phyloP scores from a whole-genome alignment of 1,284 basidiomycete genomes.

The Leccinum brunneo-olivaceum region DNA sequence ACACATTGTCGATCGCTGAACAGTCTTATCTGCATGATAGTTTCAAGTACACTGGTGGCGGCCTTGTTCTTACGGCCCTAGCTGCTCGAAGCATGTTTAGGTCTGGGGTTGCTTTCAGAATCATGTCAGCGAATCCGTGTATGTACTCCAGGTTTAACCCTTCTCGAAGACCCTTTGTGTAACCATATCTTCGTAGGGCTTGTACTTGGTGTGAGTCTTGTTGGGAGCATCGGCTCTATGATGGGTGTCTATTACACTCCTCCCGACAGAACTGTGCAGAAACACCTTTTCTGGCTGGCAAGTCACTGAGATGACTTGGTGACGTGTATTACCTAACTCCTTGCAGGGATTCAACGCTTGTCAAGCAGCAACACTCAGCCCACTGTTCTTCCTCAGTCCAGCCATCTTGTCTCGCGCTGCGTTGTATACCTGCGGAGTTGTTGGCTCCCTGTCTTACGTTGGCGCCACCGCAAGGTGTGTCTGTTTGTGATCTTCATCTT shows the following conservation, averaged over 20 bases:
- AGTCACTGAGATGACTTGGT: constrained; percentile 24
- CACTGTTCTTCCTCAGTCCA: constrained; percentile 81
- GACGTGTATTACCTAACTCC: constrained; percentile 6
- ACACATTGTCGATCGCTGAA: constrained; percentile 55
- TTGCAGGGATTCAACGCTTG: constrained; percentile 76
- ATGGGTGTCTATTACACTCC: constrained; percentile 71
- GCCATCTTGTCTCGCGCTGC: constrained; percentile 85
- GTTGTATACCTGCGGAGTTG: constrained; percentile 81
- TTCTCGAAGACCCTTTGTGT: constrained; percentile 1
- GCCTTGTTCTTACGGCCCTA: constrained; percentile 69
- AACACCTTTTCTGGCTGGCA: constrained; percentile 75
- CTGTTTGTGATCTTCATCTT: background rate
- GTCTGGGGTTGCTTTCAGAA: constrained; percentile 65
- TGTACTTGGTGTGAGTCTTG: constrained; percentile 78
- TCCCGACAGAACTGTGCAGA: constrained; percentile 65
- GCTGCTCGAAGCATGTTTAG: constrained; percentile 76
- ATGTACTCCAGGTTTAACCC: constrained; percentile 19
- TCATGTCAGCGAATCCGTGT: constrained; percentile 88
- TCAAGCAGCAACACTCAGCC: constrained; percentile 79
- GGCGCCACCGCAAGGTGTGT: constrained; percentile 80
- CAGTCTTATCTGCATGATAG: constrained; percentile 72
- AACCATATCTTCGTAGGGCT: constrained; percentile 45
- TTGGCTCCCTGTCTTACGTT: constrained; percentile 80
- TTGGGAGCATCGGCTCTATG: constrained; percentile 72
- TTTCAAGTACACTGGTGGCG: constrained; percentile 83